These are phyloP conservation scores for Alliaria petiolata DNA, from an alignment of 345 rosid genomes.

Conservation along the genomic window DNA sequence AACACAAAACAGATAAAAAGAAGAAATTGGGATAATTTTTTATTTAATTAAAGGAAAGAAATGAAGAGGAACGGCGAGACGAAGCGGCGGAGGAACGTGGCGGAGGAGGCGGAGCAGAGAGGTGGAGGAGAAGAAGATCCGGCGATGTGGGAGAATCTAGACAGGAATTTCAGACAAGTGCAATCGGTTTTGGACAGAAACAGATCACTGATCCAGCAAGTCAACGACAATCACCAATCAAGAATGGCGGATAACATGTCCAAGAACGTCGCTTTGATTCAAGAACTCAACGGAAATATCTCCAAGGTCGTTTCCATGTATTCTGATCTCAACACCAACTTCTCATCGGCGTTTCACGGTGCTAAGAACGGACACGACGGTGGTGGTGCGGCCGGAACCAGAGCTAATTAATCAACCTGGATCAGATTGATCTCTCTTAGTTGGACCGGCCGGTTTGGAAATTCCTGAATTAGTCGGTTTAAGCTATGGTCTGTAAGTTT, in stretches of 20 bases:
- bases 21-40: neutral
- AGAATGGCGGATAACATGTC: conserved; percentile 73
- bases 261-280: conserved; percentile 84
- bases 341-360: conserved; percentile 43
- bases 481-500: neutral
- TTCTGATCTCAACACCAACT: conserved; percentile 54
- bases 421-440: conserved; percentile 8
- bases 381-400: conserved; percentile 27
- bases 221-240: conserved; percentile 87
- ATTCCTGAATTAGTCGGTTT: conserved; percentile 13
- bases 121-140: conserved; percentile 43
- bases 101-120: conserved; percentile 12
- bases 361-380: conserved; percentile 26
- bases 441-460: conserved; percentile 27
- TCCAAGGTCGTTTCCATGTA: conserved; percentile 74
- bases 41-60: neutral
- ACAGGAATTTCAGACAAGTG: conserved; percentile 54
- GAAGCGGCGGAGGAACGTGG: conserved; percentile 29
- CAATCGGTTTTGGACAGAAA: conserved; percentile 84
- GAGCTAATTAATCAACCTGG: conserved; percentile 22
- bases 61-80: conserved; percentile 34
- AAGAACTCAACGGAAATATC: conserved; percentile 80
- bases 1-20: neutral
- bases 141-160: conserved; percentile 55
- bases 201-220: conserved; percentile 73